A percentile compares a stretch with the other conserved stretches of the same genome.
Evolutionary conservation across 345 rosid species (phyloP).

Genomic region (Gossypium bickii): DNA sequence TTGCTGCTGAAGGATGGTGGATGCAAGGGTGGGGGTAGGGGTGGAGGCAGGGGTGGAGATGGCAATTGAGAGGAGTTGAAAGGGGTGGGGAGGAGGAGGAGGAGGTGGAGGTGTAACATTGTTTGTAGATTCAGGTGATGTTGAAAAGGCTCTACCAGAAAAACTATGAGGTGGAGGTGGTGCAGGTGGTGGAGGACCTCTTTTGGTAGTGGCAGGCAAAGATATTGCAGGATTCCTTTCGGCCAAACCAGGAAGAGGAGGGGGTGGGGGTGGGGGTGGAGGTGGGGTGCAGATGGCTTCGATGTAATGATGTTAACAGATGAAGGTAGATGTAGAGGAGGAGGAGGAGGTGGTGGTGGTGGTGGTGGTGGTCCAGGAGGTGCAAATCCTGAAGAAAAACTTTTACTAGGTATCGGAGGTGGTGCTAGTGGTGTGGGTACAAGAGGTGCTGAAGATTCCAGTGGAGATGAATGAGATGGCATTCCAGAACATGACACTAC

Average conservation of each 20-base stretch:
- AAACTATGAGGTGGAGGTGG: conserved; percentile 30
- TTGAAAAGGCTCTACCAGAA: conserved; percentile 23
- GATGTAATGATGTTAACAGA: conserved; percentile 11
- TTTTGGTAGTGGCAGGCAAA: neutral
- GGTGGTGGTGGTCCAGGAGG: conserved; percentile 25
- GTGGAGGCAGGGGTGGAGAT: conserved; percentile 21
- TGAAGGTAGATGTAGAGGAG: conserved; percentile 17
- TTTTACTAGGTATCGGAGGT: conserved; percentile 1
- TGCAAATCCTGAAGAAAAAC: neutral
- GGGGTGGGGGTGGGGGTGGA: conserved; percentile 17
- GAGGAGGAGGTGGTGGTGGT: conserved; percentile 18
- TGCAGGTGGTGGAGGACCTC: conserved; percentile 30
- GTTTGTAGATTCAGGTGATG: conserved; percentile 14
- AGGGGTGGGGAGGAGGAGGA: conserved; percentile 7
- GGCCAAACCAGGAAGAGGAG: conserved; percentile 14
- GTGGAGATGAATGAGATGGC: conserved; percentile 26
- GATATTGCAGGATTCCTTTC: conserved; percentile 3
- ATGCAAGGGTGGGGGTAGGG: conserved; percentile 11
- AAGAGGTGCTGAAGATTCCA: conserved; percentile 19
- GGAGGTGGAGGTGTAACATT: conserved; percentile 9
- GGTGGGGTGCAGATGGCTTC: conserved; percentile 17
- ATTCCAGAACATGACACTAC: conserved; percentile 27
- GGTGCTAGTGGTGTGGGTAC: conserved; percentile 15
- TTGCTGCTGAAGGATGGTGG: neutral
- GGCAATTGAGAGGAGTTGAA: conserved; percentile 21